Base-by-base conservation (phyloP, 805 yeast genomes). In the Wickerhamiella azymoides region DNA sequence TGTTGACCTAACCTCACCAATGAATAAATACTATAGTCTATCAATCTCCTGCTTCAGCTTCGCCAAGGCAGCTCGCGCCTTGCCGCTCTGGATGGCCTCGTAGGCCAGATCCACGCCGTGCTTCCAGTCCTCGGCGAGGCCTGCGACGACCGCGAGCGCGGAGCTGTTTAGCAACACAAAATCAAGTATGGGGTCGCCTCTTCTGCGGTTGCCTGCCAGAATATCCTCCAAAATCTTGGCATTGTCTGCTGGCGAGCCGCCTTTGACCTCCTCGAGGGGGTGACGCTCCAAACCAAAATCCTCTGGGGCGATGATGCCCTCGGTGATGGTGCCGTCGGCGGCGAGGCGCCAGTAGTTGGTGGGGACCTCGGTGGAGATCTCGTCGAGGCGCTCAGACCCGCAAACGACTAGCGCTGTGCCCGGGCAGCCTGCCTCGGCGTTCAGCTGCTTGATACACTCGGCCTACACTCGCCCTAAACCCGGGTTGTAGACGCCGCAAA, bases 341-440 rank as follows among this genome's bases (percentile, higher is more conserved):
- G 43, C 67, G 68, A 80, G 73, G 44, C 71, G 67, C 99, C 99
- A 92, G 50, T 80, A 76, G 47, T 75, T 74, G 2, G 96, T 80
- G 45, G 67, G 63, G 0, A 96, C 97, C 26, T 80, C 75, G 2
- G 96, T 96, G 1, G 96, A 80, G 30, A 92, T 82, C 65, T 92
- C 98, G 59, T 92, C 99, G 25, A 92, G 67, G 0, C 96, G 95
- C 41, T 83, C 76, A 45, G 79, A 79, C 10, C 99, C 99, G 77
- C 83, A 89, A 16, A 92, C 99, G 16, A 92, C 82, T 76, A 88
- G 74, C 1, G 94, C 83, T 5, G 48, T 59, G 49, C 48, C 65
- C 1, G 66, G 62, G 50, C 68, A 67, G 8, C 68, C 67, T 17
- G 67, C 66, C 30, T 65, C 62, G 40, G 60, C 59, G 50, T 83